Base-by-base conservation (phyloP, 257 asterid species). In the Solanum rostratum region DNA sequence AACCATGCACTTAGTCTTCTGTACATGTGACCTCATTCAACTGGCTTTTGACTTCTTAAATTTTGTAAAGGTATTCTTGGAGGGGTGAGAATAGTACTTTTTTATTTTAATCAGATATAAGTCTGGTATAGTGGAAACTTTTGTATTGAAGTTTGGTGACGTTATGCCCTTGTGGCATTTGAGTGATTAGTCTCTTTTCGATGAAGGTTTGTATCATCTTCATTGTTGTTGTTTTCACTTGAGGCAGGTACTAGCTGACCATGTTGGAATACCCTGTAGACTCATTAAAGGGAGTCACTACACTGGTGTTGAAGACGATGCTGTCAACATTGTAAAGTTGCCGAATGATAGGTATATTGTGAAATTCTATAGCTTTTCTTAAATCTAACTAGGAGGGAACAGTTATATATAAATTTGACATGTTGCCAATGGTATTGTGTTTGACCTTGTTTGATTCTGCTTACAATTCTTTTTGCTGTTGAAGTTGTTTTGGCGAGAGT, bases 241-340 rank as follows among this genome's bases (percentile, higher is more conserved):
- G 81, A 76, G 87, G 89, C 97, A 97, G 99, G 97, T 94, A 69
- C 89, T 97, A 89, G 97, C 99, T 88, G 99, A 95, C 85, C 90
- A 90, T 84, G 94, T 94, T 90, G 97, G 98, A 84, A 88, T 97
- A 88, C 98, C 97, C 86, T 97, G 99, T 90, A 93, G 95, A 86
- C 91, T 97, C 82, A 95, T 95, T 84, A 97, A 92, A 92, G 98
- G 99, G 79, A 95, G 93, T 86, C 97, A 94, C 82, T 97, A 97
- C 88, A 93, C 97, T 81, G 99, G 99, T 85, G 89, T 91, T 43
- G 99, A 97, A 89, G 98, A 95, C 80, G 99, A 95, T 88, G 99
- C 98, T 89, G 92, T 97, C 80, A 95, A 92, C 90, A 91, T 94
- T 78, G 87, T 97, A 89, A 97, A 92, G 92, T 91, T 97, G 78